These are phyloP conservation scores for Ustilago bromivora DNA, from an alignment of 1,284 basidiomycete species.

Conservation along the genomic window DNA sequence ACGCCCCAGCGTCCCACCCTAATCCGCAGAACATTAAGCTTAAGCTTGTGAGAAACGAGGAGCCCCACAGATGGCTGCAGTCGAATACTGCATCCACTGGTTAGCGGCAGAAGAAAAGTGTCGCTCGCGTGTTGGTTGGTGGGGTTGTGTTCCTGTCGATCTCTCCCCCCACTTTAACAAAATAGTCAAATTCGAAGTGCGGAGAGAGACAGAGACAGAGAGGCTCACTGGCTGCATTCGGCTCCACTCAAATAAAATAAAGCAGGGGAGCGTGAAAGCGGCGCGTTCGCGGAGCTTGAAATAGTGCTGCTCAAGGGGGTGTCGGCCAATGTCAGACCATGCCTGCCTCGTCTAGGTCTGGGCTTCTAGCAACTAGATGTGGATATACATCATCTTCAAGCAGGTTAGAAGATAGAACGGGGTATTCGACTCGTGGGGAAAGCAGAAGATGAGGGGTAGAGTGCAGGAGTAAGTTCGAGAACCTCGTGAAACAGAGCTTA, in stretches of 20 bases:
- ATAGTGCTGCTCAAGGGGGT: background rate
- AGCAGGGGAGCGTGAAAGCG: slow-evolving; percentile 4
- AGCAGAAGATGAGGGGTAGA: background rate
- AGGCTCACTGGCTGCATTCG: slow-evolving; percentile 4
- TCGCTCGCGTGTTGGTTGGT: background rate
- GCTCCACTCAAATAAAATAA: slow-evolving; percentile 1
- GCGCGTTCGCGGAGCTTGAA: background rate
- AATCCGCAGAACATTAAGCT: background rate
- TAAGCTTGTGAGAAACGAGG: background rate
- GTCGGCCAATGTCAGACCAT: slow-evolving; percentile 1
- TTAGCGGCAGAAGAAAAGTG: background rate
- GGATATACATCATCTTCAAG: background rate
- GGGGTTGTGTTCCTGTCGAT: slow-evolving; percentile 13
- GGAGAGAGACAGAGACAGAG: slow-evolving; percentile 12
- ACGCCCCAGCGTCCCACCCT: background rate
- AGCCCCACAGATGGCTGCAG: slow-evolving; percentile 5
- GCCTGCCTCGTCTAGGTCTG: background rate
- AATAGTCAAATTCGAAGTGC: slow-evolving; percentile 15
- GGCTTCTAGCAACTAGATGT: background rate
- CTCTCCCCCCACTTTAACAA: background rate
- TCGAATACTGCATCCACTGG: background rate
- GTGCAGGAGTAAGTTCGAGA: background rate
- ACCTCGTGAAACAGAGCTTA: slow-evolving; percentile 2
- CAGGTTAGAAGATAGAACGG: too few relatives aligned
- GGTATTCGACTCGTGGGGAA: background rate